Evolutionary conservation across 106 monocot genomes (phyloP).

Genomic region (Dendrobium chrysotoxum): DNA sequence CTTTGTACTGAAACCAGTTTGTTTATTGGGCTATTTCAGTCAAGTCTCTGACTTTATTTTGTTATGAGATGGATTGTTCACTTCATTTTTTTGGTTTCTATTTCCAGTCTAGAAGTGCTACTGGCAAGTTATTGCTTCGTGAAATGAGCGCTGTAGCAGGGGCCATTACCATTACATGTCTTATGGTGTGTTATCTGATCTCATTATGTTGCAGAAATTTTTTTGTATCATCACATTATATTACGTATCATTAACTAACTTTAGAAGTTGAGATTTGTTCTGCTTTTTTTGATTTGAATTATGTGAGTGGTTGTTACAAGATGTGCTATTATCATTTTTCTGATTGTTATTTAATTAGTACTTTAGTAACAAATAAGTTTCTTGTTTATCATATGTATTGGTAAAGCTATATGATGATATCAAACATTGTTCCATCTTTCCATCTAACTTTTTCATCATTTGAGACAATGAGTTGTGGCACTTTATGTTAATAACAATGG

Average conservation of each 20-base stretch:
- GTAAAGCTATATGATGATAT: no score
- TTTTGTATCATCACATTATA: neutral
- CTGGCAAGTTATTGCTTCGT: conserved; percentile 44
- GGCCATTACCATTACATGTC: conserved; percentile 81
- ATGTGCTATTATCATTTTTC: neutral
- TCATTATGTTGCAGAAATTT: neutral
- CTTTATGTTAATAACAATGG: no score
- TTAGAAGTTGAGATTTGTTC: neutral
- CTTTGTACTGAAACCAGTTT: neutral
- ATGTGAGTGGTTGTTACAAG: neutral
- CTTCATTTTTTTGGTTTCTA: neutral
- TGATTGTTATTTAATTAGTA: neutral
- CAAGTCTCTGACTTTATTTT: neutral
- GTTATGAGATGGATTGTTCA: neutral
- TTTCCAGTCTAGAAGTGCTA: conserved; percentile 43
- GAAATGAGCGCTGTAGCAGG: conserved; percentile 75
- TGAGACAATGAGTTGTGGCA: no score
- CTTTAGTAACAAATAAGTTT: neutral
- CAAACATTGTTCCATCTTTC: no score
- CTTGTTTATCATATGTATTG: no score
- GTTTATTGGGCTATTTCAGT: neutral
- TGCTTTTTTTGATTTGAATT: neutral
- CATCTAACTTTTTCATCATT: no score
- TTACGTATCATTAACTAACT: neutral
- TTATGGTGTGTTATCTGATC: conserved; percentile 56